Evolutionary conservation across 2,329 filamentous ascomycete genomes (phyloP).

Genomic region (Aspergillus sp.): DNA sequence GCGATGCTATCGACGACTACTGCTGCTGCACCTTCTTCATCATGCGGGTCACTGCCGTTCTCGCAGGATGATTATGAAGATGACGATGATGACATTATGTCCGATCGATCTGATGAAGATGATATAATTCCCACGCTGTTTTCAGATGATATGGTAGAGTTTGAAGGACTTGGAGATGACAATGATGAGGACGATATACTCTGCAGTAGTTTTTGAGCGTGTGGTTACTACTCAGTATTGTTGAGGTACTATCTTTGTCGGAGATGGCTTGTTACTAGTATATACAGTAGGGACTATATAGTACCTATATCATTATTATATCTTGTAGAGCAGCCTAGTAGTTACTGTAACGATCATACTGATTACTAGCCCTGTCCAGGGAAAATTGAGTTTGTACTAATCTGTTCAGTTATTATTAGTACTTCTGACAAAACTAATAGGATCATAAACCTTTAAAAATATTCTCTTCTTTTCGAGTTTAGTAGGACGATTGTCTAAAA

Average conservation of each 20-base stretch:
- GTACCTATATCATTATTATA: too few species aligned
- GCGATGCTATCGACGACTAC: neutral
- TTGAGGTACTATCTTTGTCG: too few species aligned
- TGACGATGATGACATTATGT: constrained; percentile 3
- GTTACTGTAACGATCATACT: too few species aligned
- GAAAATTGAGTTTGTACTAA: too few species aligned
- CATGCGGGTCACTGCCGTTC: neutral
- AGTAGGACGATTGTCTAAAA: neutral
- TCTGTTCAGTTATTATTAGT: too few species aligned
- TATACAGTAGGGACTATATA: neutral
- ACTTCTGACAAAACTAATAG: too few species aligned
- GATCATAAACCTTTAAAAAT: too few species aligned
- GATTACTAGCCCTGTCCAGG: too few species aligned
- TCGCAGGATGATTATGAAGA: neutral
- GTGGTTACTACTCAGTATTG: too few species aligned
- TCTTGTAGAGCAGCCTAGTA: too few species aligned
- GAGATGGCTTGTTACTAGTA: neutral
- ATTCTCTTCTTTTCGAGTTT: too few species aligned
- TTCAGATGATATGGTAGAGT: neutral
- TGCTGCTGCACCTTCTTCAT: neutral
- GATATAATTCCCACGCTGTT: neutral
- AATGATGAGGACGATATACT: constrained; percentile 10
- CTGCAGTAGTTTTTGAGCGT: constrained; percentile 4
- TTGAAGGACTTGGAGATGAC: neutral
- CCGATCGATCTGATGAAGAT: neutral